Evolutionary conservation across 1,284 basidiomycete genomes (phyloP).

Genomic region (Anthracocystis panici-leucophaei): DNA sequence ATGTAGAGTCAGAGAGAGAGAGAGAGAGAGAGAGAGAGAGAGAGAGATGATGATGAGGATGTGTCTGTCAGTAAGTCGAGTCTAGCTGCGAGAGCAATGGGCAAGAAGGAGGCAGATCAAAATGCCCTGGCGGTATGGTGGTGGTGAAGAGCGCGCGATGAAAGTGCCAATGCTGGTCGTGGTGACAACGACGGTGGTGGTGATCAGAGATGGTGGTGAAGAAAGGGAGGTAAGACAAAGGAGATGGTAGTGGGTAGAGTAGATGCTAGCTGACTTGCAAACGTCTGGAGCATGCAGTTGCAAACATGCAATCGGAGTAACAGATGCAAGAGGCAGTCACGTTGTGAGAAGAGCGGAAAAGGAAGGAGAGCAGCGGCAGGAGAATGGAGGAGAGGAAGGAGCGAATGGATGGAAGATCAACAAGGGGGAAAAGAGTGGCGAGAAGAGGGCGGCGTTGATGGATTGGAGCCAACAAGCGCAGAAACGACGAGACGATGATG

Average conservation of each 20-base stretch:
- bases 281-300: slow-evolving; percentile 15
- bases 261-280: slow-evolving; percentile 29
- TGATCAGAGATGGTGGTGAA: slow-evolving; percentile 11
- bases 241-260: slow-evolving; percentile 10
- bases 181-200: slow-evolving; percentile 2
- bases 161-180: background rate
- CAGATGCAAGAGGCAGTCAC: slow-evolving; percentile 15
- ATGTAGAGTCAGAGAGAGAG: background rate
- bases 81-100: background rate
- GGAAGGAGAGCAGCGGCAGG: slow-evolving; percentile 11
- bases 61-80: slow-evolving; percentile 21
- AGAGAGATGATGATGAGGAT: background rate
- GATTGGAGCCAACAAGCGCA: slow-evolving; percentile 4
- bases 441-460: background rate
- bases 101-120: background rate
- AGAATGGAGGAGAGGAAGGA: slow-evolving; percentile 6
- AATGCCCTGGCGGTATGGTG: background rate
- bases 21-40: background rate
- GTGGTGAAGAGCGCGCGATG: background rate
- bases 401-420: slow-evolving; percentile 22
- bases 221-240: background rate
- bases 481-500: slow-evolving; percentile 4
- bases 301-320: slow-evolving; percentile 6
- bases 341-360: slow-evolving; percentile 10
- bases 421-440: slow-evolving; percentile 14